phyloP scores from a whole-genome alignment of 73 alveolate species.

The Tetrahymena thermophila region DNA sequence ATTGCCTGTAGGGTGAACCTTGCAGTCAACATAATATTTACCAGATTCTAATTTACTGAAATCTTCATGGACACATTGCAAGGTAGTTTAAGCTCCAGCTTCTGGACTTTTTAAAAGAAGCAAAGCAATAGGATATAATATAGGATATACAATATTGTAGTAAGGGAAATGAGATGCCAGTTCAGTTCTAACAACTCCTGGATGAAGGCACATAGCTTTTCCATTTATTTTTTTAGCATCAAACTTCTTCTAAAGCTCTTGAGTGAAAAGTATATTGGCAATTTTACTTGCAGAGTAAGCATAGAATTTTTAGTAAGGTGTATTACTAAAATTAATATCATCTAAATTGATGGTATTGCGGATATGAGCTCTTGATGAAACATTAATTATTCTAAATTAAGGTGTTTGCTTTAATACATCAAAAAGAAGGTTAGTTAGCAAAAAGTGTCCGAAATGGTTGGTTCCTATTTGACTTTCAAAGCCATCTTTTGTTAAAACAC shows the following conservation, averaged over 20 bases:
- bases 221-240: neutral
- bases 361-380: conserved; percentile 28
- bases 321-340: neutral
- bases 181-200: conserved; percentile 42
- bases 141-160: neutral
- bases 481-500: conserved; percentile 1
- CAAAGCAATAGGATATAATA: neutral
- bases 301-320: neutral
- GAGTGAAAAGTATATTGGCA: conserved; percentile 22
- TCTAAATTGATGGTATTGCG: neutral
- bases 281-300: conserved; percentile 38
- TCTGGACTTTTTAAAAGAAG: conserved; percentile 2
- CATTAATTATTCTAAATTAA: conserved; percentile 29
- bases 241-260: conserved; percentile 8
- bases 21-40: conserved; percentile 17
- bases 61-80: conserved; percentile 21
- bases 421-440: conserved; percentile 10
- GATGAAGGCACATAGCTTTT: conserved; percentile 7
- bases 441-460: conserved; percentile 34
- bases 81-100: conserved; percentile 20
- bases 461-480: conserved; percentile 32
- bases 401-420: neutral
- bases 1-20: neutral
- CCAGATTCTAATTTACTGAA: conserved; percentile 1
- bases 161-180: neutral